Evolutionary conservation across 345 rosid species (phyloP).

Genomic region (Hibiscus syriacus): DNA sequence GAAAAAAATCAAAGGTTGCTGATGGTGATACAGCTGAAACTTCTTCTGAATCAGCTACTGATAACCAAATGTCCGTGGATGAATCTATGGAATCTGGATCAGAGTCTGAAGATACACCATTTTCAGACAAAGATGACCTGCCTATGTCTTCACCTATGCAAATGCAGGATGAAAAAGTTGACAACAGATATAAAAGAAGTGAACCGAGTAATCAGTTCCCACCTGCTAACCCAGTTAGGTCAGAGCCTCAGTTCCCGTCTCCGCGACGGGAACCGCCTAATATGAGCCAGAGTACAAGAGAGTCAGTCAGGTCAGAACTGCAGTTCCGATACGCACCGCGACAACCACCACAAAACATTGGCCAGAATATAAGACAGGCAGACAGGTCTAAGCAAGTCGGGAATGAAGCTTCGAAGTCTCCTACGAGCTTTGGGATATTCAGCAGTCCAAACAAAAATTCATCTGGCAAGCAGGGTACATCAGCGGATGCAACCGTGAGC

Average conservation of each 20-base stretch:
- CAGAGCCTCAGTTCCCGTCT: slow-evolving; percentile 19
- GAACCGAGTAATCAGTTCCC: slow-evolving; percentile 32
- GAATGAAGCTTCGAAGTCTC: slow-evolving; percentile 10
- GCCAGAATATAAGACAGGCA: slow-evolving; percentile 14
- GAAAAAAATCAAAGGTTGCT: slow-evolving; percentile 30
- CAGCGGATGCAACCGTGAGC: neutral
- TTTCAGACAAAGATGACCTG: slow-evolving; percentile 15
- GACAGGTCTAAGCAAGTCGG: slow-evolving; percentile 18
- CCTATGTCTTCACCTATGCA: neutral
- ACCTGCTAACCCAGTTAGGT: slow-evolving; percentile 17
- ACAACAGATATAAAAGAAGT: slow-evolving; percentile 41
- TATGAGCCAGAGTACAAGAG: slow-evolving; percentile 16
- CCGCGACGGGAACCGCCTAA: slow-evolving; percentile 20
- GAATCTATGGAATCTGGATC: slow-evolving; percentile 12
- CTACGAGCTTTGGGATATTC: slow-evolving; percentile 51
- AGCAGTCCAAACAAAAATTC: slow-evolving; percentile 29
- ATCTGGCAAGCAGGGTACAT: slow-evolving; percentile 15
- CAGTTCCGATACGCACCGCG: slow-evolving; percentile 20
- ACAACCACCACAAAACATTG: slow-evolving; percentile 14
- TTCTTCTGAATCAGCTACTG: slow-evolving; percentile 2
- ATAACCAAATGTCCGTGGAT: slow-evolving; percentile 1
- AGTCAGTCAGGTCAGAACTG: slow-evolving; percentile 18
- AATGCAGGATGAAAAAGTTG: slow-evolving; percentile 10
- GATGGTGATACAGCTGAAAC: slow-evolving; percentile 8
- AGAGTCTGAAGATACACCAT: neutral